Evolutionary conservation across 306 rosid genomes (phyloP), one percentile per base, ranked within the genome.

Genomic region (Rubus parviflorus): DNA sequence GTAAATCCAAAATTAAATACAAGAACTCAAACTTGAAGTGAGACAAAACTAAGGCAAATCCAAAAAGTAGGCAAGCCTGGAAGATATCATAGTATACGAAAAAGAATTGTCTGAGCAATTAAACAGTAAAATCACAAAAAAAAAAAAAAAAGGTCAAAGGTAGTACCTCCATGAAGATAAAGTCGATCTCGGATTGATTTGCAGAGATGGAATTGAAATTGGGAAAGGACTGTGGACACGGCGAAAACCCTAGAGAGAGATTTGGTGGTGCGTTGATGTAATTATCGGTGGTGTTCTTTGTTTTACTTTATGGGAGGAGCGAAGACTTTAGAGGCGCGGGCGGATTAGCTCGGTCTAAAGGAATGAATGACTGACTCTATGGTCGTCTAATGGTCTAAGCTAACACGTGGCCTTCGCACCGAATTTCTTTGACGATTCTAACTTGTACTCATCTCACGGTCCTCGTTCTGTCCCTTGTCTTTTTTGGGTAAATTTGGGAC

Each of bases 391-490:
- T 17, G 85, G 87, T 83, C 83, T 56, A 63, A 37, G 8, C 3
- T 16, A 41, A 81, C 95, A 81, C 95, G 95, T 88, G 92, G 76
- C 89, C 38, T 43, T 75, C 81, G 13, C 20, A 23, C 8, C 30
- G 70, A 73, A 38, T 73, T 58, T 67, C 57, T 79, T 85, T 77
- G 85, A 81, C 86, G 43, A 75, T 53, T 63, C 46, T 7, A 3
- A 10, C 17, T 46, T 68, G 60, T 4, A 70, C 58, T 2, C 8
- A 78, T 42, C 46, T 69, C 62, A 6, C 23, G 52, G 52, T 25
- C 6, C 58, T 4, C 23, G 17, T 16, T 15, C 22, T 10, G 49
- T 43, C 76, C 4, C 8, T 3, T 15, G 35, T 38, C 70, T 16
- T 42, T 73, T 53, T 11, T 42, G 6, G 3, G 52, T 47, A 30